Base-by-base conservation (phyloP, 129 eudicot genomes). In the Chrysanthemum lavandulifolium region DNA sequence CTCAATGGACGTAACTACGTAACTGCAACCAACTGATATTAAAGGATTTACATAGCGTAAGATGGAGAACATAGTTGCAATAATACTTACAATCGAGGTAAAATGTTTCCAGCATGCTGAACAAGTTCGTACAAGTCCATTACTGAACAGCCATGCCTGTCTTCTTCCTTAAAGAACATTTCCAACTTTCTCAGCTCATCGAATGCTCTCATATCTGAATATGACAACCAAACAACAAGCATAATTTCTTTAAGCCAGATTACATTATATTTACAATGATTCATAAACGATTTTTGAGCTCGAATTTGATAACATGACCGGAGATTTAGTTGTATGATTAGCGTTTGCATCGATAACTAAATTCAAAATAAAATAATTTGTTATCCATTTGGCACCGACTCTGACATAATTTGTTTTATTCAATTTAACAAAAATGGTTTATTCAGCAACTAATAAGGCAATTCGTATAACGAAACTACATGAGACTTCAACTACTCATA, bases 51-150 rank as follows among this genome's bases (percentile, higher is more conserved):
- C 18, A 68, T 48, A 25, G 19, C 54, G 53, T 65, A 36, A 76
- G 53, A 68, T 25, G 6, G 50, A 19, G 55, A 49, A 61, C 12
- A 16, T 49, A 19, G 45, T 14, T 61, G 49, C 31, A 33, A 62
- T 40, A 36, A 67, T 4, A 85, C 97, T 84, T 80, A 94, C 99
- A 94, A 57, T 83, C 99, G 82, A 45, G 99, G 99, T 80, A 94
- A 83, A 48, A 94, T 79, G 74, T 94, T 94, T 51, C 99, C 97
- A 48, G 99, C 99, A 79, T 94, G 99, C 68, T 94, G 99, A 79
- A 94, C 99, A 70, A 94, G 97, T 76, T 94, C 97, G 78, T 94
- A 94, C 52, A 94, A 76, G 73, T 94, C 99, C 73, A 84, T 72
- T 9, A 94, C 91, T 29, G 97, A 79, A 82, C 96, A 91, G 16